These are phyloP conservation scores for Andalucia godoyi DNA, from an alignment of 78 protist genomes.

Conservation along the genomic window DNA sequence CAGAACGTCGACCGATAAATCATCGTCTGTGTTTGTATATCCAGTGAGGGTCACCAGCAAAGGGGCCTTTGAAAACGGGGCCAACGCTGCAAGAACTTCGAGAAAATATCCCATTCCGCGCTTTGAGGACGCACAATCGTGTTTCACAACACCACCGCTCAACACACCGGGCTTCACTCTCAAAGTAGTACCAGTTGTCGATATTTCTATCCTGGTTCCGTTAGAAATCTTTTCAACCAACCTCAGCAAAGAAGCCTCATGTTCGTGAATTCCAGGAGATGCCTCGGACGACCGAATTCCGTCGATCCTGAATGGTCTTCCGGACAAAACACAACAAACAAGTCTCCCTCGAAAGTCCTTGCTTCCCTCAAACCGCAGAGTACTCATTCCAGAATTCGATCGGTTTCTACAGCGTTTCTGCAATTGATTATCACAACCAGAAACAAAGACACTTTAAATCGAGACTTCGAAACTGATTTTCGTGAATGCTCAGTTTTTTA, in stretches of 20 bases:
- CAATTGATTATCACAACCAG: too few relatives aligned
- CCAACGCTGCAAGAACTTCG: conserved; percentile 65
- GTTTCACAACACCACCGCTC: conserved; percentile 39
- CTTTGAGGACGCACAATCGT: conserved; percentile 20
- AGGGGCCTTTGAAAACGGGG: conserved; percentile 76
- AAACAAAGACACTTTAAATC: too few relatives aligned
- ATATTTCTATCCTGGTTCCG: conserved; percentile 41
- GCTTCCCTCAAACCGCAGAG: neutral
- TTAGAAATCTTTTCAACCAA: conserved; percentile 44
- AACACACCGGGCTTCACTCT: conserved; percentile 42
- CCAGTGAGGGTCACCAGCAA: conserved; percentile 50
- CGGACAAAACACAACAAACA: neutral
- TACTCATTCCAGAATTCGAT: too few relatives aligned
- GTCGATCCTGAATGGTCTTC: neutral
- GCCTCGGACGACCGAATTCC: neutral
- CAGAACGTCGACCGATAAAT: conserved; percentile 64
- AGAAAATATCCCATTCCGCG: conserved; percentile 56
- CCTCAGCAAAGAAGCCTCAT: conserved; percentile 37
- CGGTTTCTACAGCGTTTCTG: too few relatives aligned
- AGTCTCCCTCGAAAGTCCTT: neutral
- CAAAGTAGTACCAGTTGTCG: conserved; percentile 24
- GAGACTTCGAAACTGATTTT: too few relatives aligned
- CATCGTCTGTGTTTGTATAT: conserved; percentile 62
- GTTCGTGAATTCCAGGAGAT: conserved; percentile 26
- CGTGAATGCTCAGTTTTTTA: too few relatives aligned